Conservation (phyloP, 2,329 filamentous ascomycete genomes). For the Colletotrichum endophyticum region DNA sequence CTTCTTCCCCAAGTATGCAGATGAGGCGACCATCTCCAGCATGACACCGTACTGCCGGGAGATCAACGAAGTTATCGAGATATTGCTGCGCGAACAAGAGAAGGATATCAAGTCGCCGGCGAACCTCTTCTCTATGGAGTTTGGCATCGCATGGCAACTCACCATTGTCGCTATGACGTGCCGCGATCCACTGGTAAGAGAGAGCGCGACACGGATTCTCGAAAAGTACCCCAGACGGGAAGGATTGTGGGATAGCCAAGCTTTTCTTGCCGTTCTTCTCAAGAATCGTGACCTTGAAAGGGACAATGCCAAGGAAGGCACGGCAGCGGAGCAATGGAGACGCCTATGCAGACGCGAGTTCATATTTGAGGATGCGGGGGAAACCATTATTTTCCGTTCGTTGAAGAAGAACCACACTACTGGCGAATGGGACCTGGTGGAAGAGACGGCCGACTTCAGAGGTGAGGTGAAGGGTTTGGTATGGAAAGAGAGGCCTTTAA, state of each 20-base stretch:
- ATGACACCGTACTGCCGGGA: constrained; percentile 48
- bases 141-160: constrained; percentile 50
- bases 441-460: constrained; percentile 38
- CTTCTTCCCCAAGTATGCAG: constrained; percentile 40
- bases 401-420: constrained; percentile 33
- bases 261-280: constrained; percentile 42
- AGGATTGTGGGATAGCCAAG: constrained; percentile 46
- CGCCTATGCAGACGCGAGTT: constrained; percentile 41
- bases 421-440: constrained; percentile 40
- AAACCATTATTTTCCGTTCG: constrained; percentile 39
- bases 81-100: constrained; percentile 34
- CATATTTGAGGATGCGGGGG: constrained; percentile 39
- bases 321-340: constrained; percentile 42
- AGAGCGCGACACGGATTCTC: constrained; percentile 45
- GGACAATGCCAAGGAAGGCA: constrained; percentile 34
- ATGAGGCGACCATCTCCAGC: constrained; percentile 36
- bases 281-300: constrained; percentile 41
- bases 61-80: constrained; percentile 41
- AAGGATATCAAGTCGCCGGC: constrained; percentile 16
- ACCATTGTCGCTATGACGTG: constrained; percentile 46
- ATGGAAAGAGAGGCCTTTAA: constrained; percentile 41
- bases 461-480: constrained; percentile 31
- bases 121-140: constrained; percentile 48
- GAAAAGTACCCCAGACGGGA: constrained; percentile 46
- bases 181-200: constrained; percentile 40